A percentile compares a stretch with the other conserved stretches of the same genome.
These are phyloP conservation scores for Cymbopogon citratus DNA, from an alignment of 176 grass and related monocot genomes.

Conservation along the genomic window DNA sequence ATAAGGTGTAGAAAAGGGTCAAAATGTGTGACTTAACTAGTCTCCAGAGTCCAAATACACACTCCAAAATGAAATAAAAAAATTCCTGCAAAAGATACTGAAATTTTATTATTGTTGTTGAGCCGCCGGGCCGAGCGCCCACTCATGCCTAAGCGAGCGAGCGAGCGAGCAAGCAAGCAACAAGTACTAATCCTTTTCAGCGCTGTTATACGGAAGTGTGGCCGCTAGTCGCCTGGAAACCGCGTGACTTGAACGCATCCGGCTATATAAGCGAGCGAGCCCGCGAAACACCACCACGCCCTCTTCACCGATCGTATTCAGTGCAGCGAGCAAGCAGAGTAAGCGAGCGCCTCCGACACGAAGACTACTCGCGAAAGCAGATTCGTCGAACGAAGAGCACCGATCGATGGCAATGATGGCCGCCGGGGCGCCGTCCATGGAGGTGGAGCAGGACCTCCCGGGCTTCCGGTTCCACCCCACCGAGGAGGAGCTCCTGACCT, in stretches of 20 bases:
- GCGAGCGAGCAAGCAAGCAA: no score
- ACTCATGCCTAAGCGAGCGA: not conserved
- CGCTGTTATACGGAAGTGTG: not conserved
- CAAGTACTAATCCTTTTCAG: not conserved
- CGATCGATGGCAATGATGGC: not conserved
- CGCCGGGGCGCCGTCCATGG: constrained; percentile 17
- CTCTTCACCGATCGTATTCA: not conserved
- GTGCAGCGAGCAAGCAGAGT: not conserved
- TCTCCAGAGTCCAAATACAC: constrained; percentile 22
- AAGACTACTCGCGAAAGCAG: not conserved
- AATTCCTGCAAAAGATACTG: not conserved
- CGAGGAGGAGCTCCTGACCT: constrained; percentile 82
- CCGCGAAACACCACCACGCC: not conserved
- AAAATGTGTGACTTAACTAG: constrained; percentile 5
- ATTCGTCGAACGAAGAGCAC: not conserved
- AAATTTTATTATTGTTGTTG: not conserved
- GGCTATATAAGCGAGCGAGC: constrained; percentile 3
- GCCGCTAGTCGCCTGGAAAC: constrained; percentile 16
- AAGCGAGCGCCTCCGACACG: not conserved
- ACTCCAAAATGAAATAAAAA: not conserved
- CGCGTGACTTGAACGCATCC: constrained; percentile 6
- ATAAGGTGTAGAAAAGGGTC: not conserved
- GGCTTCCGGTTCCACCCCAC: constrained; percentile 93
- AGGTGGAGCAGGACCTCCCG: constrained; percentile 52
- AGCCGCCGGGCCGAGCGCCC: not conserved